Evolutionary conservation across 2,329 filamentous ascomycete genomes (phyloP).

Genomic region (Sordariomycetes sp.): DNA sequence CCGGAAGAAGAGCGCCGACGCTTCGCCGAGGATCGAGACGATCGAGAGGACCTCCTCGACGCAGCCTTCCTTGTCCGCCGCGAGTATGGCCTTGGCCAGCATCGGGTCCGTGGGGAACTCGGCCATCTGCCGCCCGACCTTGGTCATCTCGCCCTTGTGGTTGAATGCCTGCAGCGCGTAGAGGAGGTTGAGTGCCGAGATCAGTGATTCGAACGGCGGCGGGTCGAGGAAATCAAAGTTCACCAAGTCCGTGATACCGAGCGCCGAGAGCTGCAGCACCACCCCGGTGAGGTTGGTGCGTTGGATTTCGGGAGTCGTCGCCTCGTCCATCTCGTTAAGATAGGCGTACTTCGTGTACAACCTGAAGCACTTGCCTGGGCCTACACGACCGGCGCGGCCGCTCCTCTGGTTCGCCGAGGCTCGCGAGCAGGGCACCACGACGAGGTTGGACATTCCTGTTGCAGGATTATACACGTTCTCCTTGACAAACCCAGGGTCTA

Average conservation of each 20-base stretch:
- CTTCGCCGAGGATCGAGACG: constrained; percentile 88
- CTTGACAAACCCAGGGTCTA: constrained; percentile 91
- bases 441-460: constrained; percentile 84
- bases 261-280: constrained; percentile 75
- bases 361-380: constrained; percentile 85
- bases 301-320: constrained; percentile 86
- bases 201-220: constrained; percentile 80
- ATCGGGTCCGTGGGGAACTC: constrained; percentile 91
- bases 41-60: constrained; percentile 88
- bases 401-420: constrained; percentile 89
- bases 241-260: constrained; percentile 86
- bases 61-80: constrained; percentile 82
- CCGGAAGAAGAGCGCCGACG: constrained; percentile 81
- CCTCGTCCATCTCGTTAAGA: constrained; percentile 90
- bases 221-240: constrained; percentile 96
- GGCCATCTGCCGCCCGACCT: constrained; percentile 85
- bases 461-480: constrained; percentile 88
- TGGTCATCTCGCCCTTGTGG: constrained; percentile 79
- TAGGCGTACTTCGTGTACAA: constrained; percentile 90
- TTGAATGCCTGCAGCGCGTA: constrained; percentile 87
- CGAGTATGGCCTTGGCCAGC: constrained; percentile 80
- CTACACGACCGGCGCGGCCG: constrained; percentile 84
- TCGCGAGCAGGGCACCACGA: constrained; percentile 82
- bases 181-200: constrained; percentile 78
- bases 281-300: constrained; percentile 78